Evolutionary conservation across 2,329 filamentous ascomycete genomes (phyloP), one percentile per base, ranked within the genome.

Genomic region (Scedosporium minutisporum): DNA sequence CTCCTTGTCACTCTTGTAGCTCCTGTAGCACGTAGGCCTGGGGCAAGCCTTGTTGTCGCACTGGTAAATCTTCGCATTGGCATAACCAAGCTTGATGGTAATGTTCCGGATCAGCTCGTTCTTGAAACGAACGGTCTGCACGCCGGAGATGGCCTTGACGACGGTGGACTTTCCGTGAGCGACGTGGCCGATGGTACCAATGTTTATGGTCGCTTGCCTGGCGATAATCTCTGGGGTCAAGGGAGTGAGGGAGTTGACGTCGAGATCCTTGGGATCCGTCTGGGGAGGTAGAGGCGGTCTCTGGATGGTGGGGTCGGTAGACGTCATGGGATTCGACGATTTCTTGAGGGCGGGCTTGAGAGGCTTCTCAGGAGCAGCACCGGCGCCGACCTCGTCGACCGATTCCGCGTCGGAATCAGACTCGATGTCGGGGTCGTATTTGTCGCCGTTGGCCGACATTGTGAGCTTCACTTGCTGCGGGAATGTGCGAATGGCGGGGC

Each of bases 11-110:
- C 92, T 96, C 86, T 96, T 96, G 82, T 90, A 99, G 78, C 91
- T 96, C 76, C 90, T 86, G 81, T 93, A 99, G 84, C 93, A 97
- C 69, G 90, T 93, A 67, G 95, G 95, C 71, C 95, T 85, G 64
- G 95, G 95, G 81, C 95, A 99, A 68, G 90, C 88, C 62, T 81
- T 76, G 78, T 91, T 97, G 78, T 97, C 91, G 78, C 95, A 99
- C 83, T 97, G 91, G 87, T 97, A 99, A 77, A 99, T 93, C 80
- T 99, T 97, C 71, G 95, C 95, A 77, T 99, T 99, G 76, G 95
- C 95, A 77, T 99, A 99, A 75, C 95, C 95, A 71, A 99, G 86
- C 87, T 99, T 99, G 83, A 99, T 99, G 72, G 95, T 99, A 73
- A 99, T 99, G 78, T 99, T 99, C 73, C 95, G 86, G 80, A 97